Conservation (phyloP, 306 rosid genomes). For the Corylus americana region DNA sequence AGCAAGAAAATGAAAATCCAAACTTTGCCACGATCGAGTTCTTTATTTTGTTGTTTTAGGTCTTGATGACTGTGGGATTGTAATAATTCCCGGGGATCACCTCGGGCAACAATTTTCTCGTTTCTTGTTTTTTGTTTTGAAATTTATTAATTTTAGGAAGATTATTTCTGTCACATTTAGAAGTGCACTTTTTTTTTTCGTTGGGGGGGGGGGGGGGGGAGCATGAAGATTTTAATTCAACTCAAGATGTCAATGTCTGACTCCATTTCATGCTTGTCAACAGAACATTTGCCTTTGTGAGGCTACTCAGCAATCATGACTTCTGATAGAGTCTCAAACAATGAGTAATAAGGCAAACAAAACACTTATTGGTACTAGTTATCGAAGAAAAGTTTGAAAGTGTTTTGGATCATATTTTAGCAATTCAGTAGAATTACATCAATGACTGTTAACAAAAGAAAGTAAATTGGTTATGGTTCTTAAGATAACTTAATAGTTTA, state of each 20-base stretch:
- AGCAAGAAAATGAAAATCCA: background rate
- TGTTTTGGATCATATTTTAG: background rate
- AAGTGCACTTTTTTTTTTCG: too few relatives aligned
- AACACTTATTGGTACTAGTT: background rate
- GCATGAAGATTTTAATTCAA: background rate
- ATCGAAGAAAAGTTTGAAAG: background rate
- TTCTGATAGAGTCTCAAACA: background rate
- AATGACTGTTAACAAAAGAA: background rate
- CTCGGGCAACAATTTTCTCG: background rate
- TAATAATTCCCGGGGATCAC: background rate
- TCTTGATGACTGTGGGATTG: background rate
- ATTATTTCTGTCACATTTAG: background rate
- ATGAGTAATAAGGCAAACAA: background rate
- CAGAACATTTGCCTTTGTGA: background rate
- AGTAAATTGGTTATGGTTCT: background rate
- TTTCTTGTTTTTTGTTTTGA: background rate
- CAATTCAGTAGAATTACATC: background rate
- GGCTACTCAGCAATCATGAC: background rate
- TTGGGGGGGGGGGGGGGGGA: too few relatives aligned
- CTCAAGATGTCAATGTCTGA: background rate
- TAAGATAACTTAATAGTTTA: background rate
- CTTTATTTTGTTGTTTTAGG: background rate
- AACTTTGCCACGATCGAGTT: background rate
- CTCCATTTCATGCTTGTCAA: background rate
- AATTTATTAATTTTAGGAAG: background rate